Evolutionary conservation across 441 rosid species (phyloP).

Genomic region (Corymbia citriodora): DNA sequence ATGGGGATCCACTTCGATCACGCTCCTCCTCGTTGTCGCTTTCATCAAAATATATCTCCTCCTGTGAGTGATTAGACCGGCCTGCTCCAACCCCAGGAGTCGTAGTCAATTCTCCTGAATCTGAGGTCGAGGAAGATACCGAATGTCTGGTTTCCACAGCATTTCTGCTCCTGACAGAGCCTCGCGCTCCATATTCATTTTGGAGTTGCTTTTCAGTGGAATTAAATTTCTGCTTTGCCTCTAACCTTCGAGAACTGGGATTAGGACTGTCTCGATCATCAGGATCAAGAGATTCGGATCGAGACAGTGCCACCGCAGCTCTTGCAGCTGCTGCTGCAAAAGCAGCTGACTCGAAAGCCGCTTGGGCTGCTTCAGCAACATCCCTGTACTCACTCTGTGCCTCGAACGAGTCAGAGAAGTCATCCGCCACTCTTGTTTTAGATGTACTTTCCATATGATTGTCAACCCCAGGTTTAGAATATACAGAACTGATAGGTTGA

Average conservation of each 20-base stretch:
- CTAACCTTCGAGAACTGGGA: slow-evolving; percentile 3
- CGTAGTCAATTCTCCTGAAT: slow-evolving; percentile 30
- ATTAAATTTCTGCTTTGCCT: not conserved
- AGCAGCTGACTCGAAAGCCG: slow-evolving; percentile 88
- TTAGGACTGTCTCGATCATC: slow-evolving; percentile 25
- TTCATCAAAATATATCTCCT: slow-evolving; percentile 46
- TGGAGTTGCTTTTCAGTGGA: slow-evolving; percentile 10
- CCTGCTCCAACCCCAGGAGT: slow-evolving; percentile 33
- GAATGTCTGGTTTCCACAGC: slow-evolving; percentile 23
- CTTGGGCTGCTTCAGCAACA: slow-evolving; percentile 96
- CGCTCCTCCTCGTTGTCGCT: slow-evolving; percentile 25
- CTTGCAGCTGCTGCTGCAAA: slow-evolving; percentile 89
- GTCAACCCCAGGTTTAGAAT: not conserved
- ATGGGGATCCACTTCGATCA: not conserved
- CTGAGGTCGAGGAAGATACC: slow-evolving; percentile 25
- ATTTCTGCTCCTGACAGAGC: slow-evolving; percentile 6
- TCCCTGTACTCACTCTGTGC: slow-evolving; percentile 57
- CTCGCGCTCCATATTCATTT: slow-evolving; percentile 7
- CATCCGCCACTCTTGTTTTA: slow-evolving; percentile 5
- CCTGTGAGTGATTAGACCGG: slow-evolving; percentile 9
- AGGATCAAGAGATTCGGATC: slow-evolving; percentile 29
- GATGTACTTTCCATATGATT: not conserved
- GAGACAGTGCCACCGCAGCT: slow-evolving; percentile 92
- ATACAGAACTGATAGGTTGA: not conserved
- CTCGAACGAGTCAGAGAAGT: slow-evolving; percentile 43